A percentile compares a stretch with the other conserved stretches of the same genome.
phyloP scores from a whole-genome alignment of 805 yeast genomes.

The Nakazawaea molendinolei region DNA sequence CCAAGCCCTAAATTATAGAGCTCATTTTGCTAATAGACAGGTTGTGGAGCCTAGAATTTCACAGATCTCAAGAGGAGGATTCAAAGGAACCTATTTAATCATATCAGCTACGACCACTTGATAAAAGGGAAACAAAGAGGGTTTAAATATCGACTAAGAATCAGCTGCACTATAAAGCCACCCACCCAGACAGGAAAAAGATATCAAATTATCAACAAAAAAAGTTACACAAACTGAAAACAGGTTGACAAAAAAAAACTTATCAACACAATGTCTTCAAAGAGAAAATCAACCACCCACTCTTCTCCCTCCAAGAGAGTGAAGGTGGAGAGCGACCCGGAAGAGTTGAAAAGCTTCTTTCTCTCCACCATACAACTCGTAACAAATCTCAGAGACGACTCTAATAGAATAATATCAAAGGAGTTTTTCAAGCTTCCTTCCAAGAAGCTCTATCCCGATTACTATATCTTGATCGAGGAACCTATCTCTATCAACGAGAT shows the following conservation, averaged over 20 bases:
- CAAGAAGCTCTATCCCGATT: constrained; percentile 71
- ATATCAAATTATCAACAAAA: background rate
- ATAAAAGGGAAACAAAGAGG: too few relatives aligned
- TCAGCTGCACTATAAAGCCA: too few relatives aligned
- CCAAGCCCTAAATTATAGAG: too few relatives aligned
- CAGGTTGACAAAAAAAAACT: background rate
- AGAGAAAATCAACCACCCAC: constrained; percentile 16
- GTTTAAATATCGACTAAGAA: too few relatives aligned
- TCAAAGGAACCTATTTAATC: too few relatives aligned
- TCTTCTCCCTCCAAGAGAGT: constrained; percentile 17
- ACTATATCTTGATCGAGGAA: constrained; percentile 52
- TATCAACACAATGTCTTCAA: constrained; percentile 15
- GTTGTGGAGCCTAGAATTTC: background rate
- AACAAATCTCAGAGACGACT: constrained; percentile 27
- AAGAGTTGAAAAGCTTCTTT: constrained; percentile 25
- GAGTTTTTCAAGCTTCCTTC: constrained; percentile 71
- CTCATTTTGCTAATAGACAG: too few relatives aligned
- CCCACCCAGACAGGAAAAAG: too few relatives aligned
- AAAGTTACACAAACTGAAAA: background rate
- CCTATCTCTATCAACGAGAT: constrained; percentile 74
- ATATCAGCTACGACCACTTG: too few relatives aligned
- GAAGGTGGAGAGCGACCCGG: constrained; percentile 13
- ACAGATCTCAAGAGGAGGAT: background rate
- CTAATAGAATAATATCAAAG: constrained; percentile 30
- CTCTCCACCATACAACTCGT: constrained; percentile 27